Percentiles rank a stretch among this genome's conserved stretches.
Evolutionary conservation across 345 rosid genomes (phyloP).

Genomic region (Ricinus communis): DNA sequence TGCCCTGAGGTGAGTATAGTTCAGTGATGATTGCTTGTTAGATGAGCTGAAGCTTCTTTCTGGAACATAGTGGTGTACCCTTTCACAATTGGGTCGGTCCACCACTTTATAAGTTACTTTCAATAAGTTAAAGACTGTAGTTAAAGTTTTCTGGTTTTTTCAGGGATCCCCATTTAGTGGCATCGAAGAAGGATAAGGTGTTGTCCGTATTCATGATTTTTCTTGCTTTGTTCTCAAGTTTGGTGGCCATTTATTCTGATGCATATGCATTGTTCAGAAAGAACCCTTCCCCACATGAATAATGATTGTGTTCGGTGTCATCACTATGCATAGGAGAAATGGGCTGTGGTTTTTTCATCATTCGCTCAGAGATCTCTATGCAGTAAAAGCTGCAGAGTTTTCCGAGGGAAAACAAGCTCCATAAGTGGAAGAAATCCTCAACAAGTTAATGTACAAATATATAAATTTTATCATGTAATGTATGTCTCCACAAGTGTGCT

Average conservation of each 20-base stretch:
- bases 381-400: background rate
- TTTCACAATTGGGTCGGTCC: no score
- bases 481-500: background rate
- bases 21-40: no score
- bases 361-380: background rate
- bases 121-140: no score
- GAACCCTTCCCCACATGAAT: slow-evolving; percentile 5
- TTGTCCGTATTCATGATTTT: slow-evolving; percentile 15
- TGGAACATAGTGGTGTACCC: no score
- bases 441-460: background rate
- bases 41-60: background rate
- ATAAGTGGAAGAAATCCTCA: background rate
- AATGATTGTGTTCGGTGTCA: background rate
- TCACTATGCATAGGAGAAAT: background rate
- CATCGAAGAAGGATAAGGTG: slow-evolving; percentile 25
- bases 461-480: background rate
- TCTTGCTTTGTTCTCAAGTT: slow-evolving; percentile 24
- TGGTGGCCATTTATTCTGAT: slow-evolving; percentile 24
- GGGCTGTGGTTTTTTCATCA: background rate
- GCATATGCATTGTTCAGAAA: slow-evolving; percentile 17
- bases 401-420: background rate
- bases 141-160: background rate
- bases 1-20: slow-evolving; percentile 17
- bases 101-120: no score
- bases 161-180: slow-evolving; percentile 22